A percentile compares a stretch with the other conserved stretches of the same genome.
phyloP scores from a whole-genome alignment of 2,329 filamentous ascomycete genomes.

The Botrytis medusae region DNA sequence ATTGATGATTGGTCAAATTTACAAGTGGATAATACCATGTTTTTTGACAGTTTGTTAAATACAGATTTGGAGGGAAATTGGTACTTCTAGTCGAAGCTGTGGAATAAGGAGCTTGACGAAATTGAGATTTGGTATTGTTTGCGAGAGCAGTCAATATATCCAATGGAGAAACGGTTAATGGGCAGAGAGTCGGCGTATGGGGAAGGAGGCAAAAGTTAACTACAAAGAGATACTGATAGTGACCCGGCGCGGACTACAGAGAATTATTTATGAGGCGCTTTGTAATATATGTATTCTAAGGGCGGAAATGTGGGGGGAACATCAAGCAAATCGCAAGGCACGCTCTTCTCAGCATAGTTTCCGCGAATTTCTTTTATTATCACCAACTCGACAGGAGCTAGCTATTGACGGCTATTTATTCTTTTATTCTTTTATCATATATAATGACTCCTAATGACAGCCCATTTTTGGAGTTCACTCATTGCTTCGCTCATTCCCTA shows the following conservation, averaged over 20 bases:
- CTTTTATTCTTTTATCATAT: background rate
- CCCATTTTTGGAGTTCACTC: background rate
- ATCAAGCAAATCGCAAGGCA: background rate
- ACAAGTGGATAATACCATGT: constrained; percentile 36
- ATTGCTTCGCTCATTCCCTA: background rate
- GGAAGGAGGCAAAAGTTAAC: background rate
- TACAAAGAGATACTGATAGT: background rate
- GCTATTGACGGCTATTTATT: background rate
- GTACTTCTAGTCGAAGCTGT: constrained; percentile 29
- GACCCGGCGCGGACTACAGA: background rate
- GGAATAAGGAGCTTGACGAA: background rate
- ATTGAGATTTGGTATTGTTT: background rate
- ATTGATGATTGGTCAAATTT: constrained; percentile 31
- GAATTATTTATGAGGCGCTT: background rate
- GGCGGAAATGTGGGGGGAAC: background rate
- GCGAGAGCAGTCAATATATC: background rate
- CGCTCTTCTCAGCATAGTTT: background rate
- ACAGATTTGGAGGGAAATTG: constrained; percentile 40
- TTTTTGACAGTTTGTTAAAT: constrained; percentile 38
- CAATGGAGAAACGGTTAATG: background rate
- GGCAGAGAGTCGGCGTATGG: background rate
- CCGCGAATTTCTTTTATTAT: background rate
- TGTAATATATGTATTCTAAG: background rate
- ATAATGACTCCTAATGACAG: background rate
- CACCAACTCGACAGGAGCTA: background rate